Percentiles rank a stretch among this genome's conserved stretches.
phyloP scores from a whole-genome alignment of 2,329 filamentous ascomycete species.

The Diaporthe sp. region DNA sequence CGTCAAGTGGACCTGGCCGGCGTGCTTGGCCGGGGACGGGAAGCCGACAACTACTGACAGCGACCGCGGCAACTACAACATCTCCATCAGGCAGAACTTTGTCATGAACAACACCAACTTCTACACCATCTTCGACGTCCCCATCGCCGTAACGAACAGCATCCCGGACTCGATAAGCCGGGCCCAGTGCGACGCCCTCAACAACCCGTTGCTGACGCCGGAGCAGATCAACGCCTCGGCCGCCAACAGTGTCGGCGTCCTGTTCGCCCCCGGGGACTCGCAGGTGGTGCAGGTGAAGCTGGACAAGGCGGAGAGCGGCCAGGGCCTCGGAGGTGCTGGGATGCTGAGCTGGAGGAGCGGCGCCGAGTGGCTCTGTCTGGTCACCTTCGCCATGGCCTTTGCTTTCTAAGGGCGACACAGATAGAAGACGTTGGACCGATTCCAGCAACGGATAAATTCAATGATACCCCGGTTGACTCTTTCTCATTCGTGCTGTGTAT shows the following conservation, averaged over 20 bases:
- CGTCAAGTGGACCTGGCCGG: constrained; percentile 80
- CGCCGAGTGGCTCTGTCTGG: constrained; percentile 51
- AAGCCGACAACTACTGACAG: constrained; percentile 60
- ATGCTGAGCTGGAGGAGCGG: constrained; percentile 52
- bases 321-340: constrained; percentile 51
- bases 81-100: constrained; percentile 80
- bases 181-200: constrained; percentile 64
- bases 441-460: neutral
- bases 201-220: constrained; percentile 65
- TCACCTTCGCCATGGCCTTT: constrained; percentile 50
- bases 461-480: neutral
- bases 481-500: neutral
- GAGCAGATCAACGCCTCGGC: constrained; percentile 59
- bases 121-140: constrained; percentile 80
- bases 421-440: neutral
- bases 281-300: constrained; percentile 57
- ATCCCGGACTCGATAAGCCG: constrained; percentile 62
- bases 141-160: constrained; percentile 76
- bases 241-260: constrained; percentile 60
- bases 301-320: constrained; percentile 41
- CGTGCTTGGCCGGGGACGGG: constrained; percentile 75
- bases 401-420: constrained; percentile 45
- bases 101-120: constrained; percentile 73
- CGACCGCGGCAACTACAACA: constrained; percentile 75
- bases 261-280: constrained; percentile 67